These are phyloP conservation scores for Rickenella mellea DNA, from an alignment of 768 basidiomycete species.

Conservation along the genomic window DNA sequence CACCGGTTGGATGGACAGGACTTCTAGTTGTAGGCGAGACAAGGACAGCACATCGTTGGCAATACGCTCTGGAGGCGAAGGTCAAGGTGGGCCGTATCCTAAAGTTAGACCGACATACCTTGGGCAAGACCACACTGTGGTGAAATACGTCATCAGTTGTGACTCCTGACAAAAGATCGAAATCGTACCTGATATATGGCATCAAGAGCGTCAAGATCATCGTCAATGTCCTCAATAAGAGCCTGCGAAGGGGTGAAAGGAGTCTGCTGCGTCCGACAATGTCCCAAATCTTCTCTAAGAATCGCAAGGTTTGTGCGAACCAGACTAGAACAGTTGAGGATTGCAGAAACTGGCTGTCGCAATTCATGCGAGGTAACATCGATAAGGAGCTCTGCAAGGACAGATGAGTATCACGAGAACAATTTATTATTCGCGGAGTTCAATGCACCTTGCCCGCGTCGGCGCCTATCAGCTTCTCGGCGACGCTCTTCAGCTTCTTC, in stretches of 20 bases:
- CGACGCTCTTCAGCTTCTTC: constrained; percentile 17
- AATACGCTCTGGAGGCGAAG: constrained; percentile 16
- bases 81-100: neutral
- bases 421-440: no score
- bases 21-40: constrained; percentile 26
- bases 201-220: constrained; percentile 22
- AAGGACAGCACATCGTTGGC: constrained; percentile 29
- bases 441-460: constrained; percentile 21
- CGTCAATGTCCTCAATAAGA: constrained; percentile 13
- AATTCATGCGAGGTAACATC: constrained; percentile 27
- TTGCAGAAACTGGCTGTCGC: constrained; percentile 17
- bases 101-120: constrained; percentile 1
- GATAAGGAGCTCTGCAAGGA: constrained; percentile 21
- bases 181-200: constrained; percentile 20
- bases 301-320: constrained; percentile 20
- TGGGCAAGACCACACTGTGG: constrained; percentile 22
- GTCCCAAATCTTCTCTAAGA: constrained; percentile 14
- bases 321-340: constrained; percentile 23
- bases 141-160: neutral
- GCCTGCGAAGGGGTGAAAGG: constrained; percentile 6
- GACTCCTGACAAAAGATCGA: neutral
- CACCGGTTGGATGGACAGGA: constrained; percentile 14
- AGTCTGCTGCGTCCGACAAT: constrained; percentile 1
- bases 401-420: no score
- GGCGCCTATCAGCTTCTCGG: constrained; percentile 16